Evolutionary conservation across 106 monocot genomes (phyloP), one percentile per base, ranked within the genome.

Genomic region (Dendrobium huoshanense): DNA sequence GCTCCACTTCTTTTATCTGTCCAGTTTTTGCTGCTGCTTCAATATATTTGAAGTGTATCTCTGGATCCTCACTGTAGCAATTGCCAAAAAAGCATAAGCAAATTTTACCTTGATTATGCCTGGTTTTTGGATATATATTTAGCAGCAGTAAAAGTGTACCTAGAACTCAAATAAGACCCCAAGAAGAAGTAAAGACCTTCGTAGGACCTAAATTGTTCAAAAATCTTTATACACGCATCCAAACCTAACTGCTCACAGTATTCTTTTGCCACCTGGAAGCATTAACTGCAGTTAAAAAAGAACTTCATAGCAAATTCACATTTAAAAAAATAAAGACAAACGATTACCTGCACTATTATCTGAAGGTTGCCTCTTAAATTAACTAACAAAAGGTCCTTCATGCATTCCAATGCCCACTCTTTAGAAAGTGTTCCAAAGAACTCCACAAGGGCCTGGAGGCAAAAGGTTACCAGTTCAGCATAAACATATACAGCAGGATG

Each of bases 361-460:
- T 98, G 98, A 75, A 98, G 91, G 84, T 98, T 98, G 79, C 95
- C 98, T 88, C 98, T 98, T 79, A 94, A 86, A 86, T 98, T 98
- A 79, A 92, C 98, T 40, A 98, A 78, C 44, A 98, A 86, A 79
- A 98, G 91, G 77, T 98, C 98, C 77, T 98, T 98, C 98, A 98
- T 98, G 85, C 98, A 98, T 74, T 98, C 98, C 41, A 98, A 80
- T 33, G 98, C 98, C 98, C 98, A 98, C 75, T 98, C 98, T 54
- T n/a, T 98, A 16, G 98, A 98, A 70, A 98, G 91, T 48, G 94
- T 98, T 43, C 98, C 98, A 88, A 98, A 98, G 82, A 98, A 98
- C 85, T 98, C 98, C 43, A 98, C 98, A 72, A 99, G 88, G 33
- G 95, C 81, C 95, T 99, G 87, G 42, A 78, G 67, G 59, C 31